A percentile compares a stretch with the other conserved stretches of the same genome.
phyloP scores from a whole-genome alignment of 2,329 filamentous ascomycete species.

The Thelonectria discophora region DNA sequence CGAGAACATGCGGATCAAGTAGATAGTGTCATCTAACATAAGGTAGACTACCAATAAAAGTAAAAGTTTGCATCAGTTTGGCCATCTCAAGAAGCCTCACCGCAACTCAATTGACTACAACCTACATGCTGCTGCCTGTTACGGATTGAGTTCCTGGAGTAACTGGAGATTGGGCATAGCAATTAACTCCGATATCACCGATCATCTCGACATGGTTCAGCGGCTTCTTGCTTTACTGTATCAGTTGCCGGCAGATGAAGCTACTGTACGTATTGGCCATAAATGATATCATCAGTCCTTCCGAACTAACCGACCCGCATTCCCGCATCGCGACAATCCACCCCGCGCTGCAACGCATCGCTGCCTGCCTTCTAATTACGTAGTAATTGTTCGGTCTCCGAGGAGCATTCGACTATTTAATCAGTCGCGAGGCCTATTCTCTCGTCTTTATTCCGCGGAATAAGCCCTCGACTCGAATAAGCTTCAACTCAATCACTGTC shows the following conservation, averaged over 20 bases:
- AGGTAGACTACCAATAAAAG: conserved; percentile 9
- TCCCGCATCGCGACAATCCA: background rate
- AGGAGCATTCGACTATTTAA: background rate
- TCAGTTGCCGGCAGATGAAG: too few species aligned
- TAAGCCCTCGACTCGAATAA: too few species aligned
- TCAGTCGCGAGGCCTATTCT: too few species aligned
- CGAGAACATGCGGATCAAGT: conserved; percentile 25
- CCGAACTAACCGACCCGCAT: background rate
- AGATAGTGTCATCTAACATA: conserved; percentile 47
- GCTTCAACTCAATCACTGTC: conserved; percentile 9
- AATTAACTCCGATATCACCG: conserved; percentile 1
- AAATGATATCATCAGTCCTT: too few species aligned
- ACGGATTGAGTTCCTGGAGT: too few species aligned
- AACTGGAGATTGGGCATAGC: background rate
- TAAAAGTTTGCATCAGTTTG: too few species aligned
- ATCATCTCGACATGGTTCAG: background rate
- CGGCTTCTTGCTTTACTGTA: too few species aligned
- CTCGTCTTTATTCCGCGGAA: too few species aligned
- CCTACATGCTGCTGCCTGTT: background rate
- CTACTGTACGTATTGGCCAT: too few species aligned
- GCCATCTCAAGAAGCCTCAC: too few species aligned
- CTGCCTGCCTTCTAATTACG: background rate
- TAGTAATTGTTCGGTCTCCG: conserved; percentile 3
- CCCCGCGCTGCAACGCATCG: background rate
- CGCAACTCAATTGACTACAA: too few species aligned